Evolutionary conservation across 441 rosid species (phyloP), one percentile per base, ranked within the genome.

Genomic region (Flueggea neowawraea): DNA sequence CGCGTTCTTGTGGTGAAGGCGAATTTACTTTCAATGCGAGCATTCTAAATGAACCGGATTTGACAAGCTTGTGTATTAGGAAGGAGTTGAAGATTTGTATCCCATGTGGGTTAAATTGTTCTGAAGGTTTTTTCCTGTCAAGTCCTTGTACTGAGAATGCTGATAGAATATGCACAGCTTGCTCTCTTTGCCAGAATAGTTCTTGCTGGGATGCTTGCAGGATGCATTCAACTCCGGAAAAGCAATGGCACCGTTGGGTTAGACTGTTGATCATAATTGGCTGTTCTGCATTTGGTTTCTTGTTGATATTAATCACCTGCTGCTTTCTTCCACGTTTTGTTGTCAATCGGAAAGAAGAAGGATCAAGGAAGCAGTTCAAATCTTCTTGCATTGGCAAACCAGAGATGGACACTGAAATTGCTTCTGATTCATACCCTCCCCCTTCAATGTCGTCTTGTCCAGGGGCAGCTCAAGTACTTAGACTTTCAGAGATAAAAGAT

Each of bases 111-210:
- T 75, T 81, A 11, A 84, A 83, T 81, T 94, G 96, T 58, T 84
- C 96, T 13, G 60, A 67, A 5, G 94, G 98, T 1, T 89, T 75
- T 71, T 89, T 90, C 88, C 69, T 86, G 78, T 94, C 97, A 1
- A 94, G 95, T 63, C 66, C 80, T 0, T 90, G 98, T 56, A 82
- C 87, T 3, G 63, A 59, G 41, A 87, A 80, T 73, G 72, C 88
- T 1, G 97, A 89, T 62, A 80, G 97, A 66, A 71, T 87, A 33
- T 94, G 97, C 77, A 86, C 91, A 4, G 60, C 84, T 48, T 94
- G 99, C 58, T 94, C 97, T 12, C 90, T 94, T 58, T 94, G 99
- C 80, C 99, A 91, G 75, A 94, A 86, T 76, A 86, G 89, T 67
- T 82, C 96, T 70, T 94, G 96, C 66, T 75, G 85, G 67, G 80